Base-by-base conservation (phyloP, 225 moss, liverwort and hornwort genomes). In the Neckera pumila region DNA sequence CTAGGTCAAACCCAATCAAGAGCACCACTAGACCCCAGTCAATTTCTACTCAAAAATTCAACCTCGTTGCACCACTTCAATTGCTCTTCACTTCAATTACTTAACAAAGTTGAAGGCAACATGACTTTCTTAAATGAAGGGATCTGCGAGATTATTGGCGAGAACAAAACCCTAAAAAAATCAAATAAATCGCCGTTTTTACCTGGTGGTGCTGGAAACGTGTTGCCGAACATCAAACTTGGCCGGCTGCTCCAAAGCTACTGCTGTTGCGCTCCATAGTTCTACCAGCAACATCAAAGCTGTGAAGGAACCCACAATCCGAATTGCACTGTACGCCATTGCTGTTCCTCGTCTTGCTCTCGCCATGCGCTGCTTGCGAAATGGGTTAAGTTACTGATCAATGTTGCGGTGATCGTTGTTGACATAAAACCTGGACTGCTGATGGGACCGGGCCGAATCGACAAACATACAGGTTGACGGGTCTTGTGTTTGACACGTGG, bases 141-240 rank as follows among this genome's bases (percentile, higher is more conserved):
- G 14, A 42, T 30, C 11, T 17, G 36, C 25, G 21, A 81, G 54
- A 63, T 14, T 65, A 14, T 18, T 28, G 6, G 72, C 33, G 47
- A 59, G 4, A 70, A 14, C 2, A 79, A 36, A 27, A 27, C 6
- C 36, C 30, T 30, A 19, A 61, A 53, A 45, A 10, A n/a, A 65
- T 8, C 42, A 34, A 19, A 31, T 6, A 42, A n/a, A 43, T n/a
- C 64, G 28, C 43, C 14, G 59, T 47, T 8, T 62, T 59, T 38
- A 96, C 96, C 95, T 95, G 82, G 95, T 94, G 36, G 95, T 90
- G 38, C 93, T 96, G 49, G 96, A 96, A 86, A 98, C 43, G 83
- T 96, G 96, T 80, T 96, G 93, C 47, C 98, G 85, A 5, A 98
- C 96, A 88, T 96, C 96, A 80, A 96, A 96, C 23, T 87, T 88